Base-by-base conservation (phyloP, 2,329 filamentous ascomycete species). In the Verruconis gallopava region DNA sequence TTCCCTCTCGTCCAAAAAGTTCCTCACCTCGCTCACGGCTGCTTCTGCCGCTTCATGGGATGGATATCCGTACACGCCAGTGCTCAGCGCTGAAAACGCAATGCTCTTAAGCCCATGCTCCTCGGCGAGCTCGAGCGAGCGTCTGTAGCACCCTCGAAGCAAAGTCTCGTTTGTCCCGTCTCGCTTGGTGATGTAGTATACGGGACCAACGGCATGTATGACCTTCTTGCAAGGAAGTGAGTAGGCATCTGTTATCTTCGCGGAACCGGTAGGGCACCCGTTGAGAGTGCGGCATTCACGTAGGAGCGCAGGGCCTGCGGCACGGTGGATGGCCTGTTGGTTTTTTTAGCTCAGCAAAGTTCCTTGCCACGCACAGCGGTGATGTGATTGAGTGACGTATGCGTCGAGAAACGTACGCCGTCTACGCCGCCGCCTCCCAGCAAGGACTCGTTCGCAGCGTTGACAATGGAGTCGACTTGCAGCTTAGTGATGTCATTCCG, bases 1-100 rank as follows among this genome's bases (percentile, higher is more conserved):
- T 55, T 66, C 50, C 50, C 63, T 47, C 49, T 63, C 57, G 9
- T 69, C 66, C 18, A 80, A 51, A 54, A 76, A 79, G 33, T 59
- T 60, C 41, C 68, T 65, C 35, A 77, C 72, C 28, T 74, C 73
- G 21, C 71, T 65, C 40, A 81, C 69, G 1, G 85, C 91, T 6
- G 80, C 70, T n/a, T 67, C 58, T 0, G 85, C 85, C 1, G 89
- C 91, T 32, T 78, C 71, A 1, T 55, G 48, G 51, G 75, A 82
- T 0, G 89, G 89, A 55, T 93, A 96, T 1, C 85, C 85, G 55
- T 94, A 96, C 1, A 94, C 60, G 0, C 89, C 91, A 1, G 89
- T 95, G 55, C 86, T 93, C 46, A 96, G 71, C 15, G 77, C 80
- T 32, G 79, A 77, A 52, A 98, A 95, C 0, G 85, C 91, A 43